phyloP scores from a whole-genome alignment of 1,284 basidiomycete species.

The Ustilago bromivora region DNA sequence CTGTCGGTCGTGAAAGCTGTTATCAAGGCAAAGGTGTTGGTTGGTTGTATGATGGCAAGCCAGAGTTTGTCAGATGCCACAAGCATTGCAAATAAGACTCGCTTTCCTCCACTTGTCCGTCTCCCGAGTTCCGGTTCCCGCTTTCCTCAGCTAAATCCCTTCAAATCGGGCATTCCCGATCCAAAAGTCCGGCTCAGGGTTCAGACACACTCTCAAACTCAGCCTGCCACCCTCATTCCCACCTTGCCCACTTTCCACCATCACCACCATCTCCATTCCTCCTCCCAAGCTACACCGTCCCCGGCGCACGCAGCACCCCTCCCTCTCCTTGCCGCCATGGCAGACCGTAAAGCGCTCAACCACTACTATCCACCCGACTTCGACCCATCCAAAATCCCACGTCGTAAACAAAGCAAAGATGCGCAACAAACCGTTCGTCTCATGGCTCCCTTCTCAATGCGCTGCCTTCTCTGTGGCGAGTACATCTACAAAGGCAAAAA shows the following conservation, averaged over 20 bases:
- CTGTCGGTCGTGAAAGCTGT: no score
- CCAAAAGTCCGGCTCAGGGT: conserved; percentile 5
- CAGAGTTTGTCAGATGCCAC: background rate
- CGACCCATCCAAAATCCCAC: conserved; percentile 94
- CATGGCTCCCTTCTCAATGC: conserved; percentile 99
- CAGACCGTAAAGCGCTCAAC: conserved; percentile 71
- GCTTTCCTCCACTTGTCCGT: conserved; percentile 21
- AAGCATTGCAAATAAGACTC: conserved; percentile 7
- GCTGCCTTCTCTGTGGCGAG: conserved; percentile 86
- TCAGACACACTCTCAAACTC: background rate
- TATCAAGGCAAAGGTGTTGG: no score
- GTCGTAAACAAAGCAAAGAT: conserved; percentile 88
- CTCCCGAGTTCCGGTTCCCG: conserved; percentile 1
- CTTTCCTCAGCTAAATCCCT: background rate
- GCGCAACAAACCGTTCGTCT: conserved; percentile 95
- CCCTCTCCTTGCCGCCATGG: conserved; percentile 57
- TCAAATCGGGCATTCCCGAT: background rate
- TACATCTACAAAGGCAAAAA: conserved; percentile 96
- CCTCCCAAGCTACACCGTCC: background rate
- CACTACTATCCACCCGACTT: conserved; percentile 80
- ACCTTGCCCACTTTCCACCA: background rate
- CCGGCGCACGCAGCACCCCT: conserved; percentile 10
- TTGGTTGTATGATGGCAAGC: background rate
- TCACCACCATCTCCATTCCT: conserved; percentile 7
- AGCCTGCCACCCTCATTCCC: background rate